A percentile compares a stretch with the other conserved stretches of the same genome.
phyloP scores from a whole-genome alignment of 2,329 filamentous ascomycete genomes.

The Aspergillus aculeatus region DNA sequence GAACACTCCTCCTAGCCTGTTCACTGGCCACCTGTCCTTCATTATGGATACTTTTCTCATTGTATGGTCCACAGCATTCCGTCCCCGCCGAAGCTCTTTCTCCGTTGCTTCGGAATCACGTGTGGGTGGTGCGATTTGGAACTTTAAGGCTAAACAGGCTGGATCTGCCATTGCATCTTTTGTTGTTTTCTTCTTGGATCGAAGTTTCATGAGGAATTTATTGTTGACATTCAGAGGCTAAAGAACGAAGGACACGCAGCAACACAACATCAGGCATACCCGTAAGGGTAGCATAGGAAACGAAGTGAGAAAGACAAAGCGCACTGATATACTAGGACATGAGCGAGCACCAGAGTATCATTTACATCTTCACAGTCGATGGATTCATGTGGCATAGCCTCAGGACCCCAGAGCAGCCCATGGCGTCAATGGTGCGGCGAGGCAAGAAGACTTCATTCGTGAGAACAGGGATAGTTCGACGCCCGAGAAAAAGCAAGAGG shows the following conservation, averaged over 20 bases:
- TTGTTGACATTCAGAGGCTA: slow-evolving; percentile 10
- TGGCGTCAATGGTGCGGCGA: slow-evolving; percentile 29
- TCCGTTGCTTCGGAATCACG: neutral
- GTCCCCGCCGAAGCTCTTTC: neutral
- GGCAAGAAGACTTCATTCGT: slow-evolving; percentile 30
- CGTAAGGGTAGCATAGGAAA: slow-evolving; percentile 6
- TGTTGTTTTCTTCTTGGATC: no score
- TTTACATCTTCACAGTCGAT: slow-evolving; percentile 42
- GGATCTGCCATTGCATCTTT: no score
- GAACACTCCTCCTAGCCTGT: slow-evolving; percentile 10
- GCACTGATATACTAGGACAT: slow-evolving; percentile 34
- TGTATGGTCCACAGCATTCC: neutral
- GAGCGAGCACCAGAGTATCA: slow-evolving; percentile 41
- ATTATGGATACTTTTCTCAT: slow-evolving; percentile 3
- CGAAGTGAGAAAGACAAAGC: slow-evolving; percentile 11
- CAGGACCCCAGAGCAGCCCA: slow-evolving; percentile 25
- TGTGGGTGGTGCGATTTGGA: neutral
- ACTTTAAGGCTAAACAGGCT: neutral
- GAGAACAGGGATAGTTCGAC: slow-evolving; percentile 33
- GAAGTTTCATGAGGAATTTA: no score
- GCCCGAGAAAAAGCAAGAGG: slow-evolving; percentile 36
- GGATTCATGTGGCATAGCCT: slow-evolving; percentile 27
- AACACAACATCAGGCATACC: slow-evolving; percentile 14
- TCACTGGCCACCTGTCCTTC: neutral
- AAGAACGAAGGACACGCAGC: slow-evolving; percentile 17